These are phyloP conservation scores for Pseudohalonectria lignicola DNA, from an alignment of 2,329 filamentous ascomycete species.

Conservation along the genomic window DNA sequence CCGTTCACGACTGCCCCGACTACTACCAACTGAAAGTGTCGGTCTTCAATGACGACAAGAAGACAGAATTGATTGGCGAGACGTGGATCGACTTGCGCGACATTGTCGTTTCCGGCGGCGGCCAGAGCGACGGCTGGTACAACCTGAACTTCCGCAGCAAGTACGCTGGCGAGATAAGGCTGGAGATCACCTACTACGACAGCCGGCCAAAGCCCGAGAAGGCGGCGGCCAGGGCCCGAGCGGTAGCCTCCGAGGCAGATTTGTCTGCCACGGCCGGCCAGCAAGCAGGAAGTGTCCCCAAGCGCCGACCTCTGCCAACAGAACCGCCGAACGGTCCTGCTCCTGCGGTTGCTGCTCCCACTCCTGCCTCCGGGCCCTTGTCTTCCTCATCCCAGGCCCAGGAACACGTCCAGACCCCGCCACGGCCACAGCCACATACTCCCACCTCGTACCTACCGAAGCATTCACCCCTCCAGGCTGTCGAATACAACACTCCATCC, in stretches of 20 bases:
- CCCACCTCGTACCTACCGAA: constrained; percentile 29
- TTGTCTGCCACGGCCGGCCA: constrained; percentile 9
- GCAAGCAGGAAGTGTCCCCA: constrained; percentile 40
- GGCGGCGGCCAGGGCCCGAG: constrained; percentile 42
- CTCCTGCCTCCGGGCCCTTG: constrained; percentile 21
- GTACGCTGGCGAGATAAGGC: constrained; percentile 88
- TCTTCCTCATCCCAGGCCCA: constrained; percentile 10
- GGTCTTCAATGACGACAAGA: constrained; percentile 97
- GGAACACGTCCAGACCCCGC: constrained; percentile 29
- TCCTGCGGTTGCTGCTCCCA: no score
- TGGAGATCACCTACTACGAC: constrained; percentile 97
- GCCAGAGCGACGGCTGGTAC: constrained; percentile 93
- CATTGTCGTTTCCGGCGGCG: constrained; percentile 75
- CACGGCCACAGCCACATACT: constrained; percentile 31
- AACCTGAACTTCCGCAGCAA: constrained; percentile 78
- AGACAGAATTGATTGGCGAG: constrained; percentile 92
- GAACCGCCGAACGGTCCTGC: constrained; percentile 56
- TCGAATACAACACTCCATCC: constrained; percentile 36
- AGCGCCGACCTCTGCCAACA: constrained; percentile 72
- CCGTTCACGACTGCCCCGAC: constrained; percentile 90
- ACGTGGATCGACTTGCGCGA: constrained; percentile 75
- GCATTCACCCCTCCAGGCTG: constrained; percentile 40
- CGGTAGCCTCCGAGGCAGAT: constrained; percentile 21
- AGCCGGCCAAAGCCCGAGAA: constrained; percentile 72
- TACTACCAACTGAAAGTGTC: constrained; percentile 94